Evolutionary conservation across 805 yeast genomes (phyloP), one percentile per base, ranked within the genome.

Genomic region (Nakazawaea ishiwadae): DNA sequence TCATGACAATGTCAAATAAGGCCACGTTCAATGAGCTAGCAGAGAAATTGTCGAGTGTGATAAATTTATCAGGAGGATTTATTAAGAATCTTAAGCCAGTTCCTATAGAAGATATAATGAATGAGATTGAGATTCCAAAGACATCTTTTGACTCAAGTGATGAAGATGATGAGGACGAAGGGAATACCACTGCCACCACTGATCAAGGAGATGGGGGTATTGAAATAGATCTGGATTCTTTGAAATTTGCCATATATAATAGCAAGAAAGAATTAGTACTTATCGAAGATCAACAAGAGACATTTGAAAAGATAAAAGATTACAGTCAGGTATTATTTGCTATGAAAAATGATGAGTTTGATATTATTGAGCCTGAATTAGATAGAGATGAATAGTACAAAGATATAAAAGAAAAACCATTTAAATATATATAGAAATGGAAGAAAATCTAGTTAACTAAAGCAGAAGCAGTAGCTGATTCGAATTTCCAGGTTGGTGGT

Each of bases 401-500:
- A 27, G 10, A 33, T 26, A 26, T 32, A 27, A 24, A 30, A 42
- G 21, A 8, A 23, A 8, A 23, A 23, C 10, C 7, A 23, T 37
- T 32, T 39, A 46, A 45, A 53, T 52, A 49, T 48, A 33, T 39
- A 40, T 44, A 40, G 39, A 28, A 31, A 43, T 29, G 47, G 39
- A 47, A 42, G 44, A 44, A 52, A 62, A 64, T 67, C 75, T 89
- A 93, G 86, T 91, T 91, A 68, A 93, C 99, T 75, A 93, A 83
- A 74, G 99, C 95, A 65, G 99, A 93, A 69, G 99, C 99, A 68
- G 99, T 93, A 69, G 99, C 96, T 60, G 99, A 91, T 81, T 93
- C 99, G 95, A 86, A 93, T 81, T 93, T 93, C 99, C 99, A 93
- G 93, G 85, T 90, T 71, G 99, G 98, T 64, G 99, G 99, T 69